These are phyloP conservation scores for Rhodomyrtus psidioides DNA, from an alignment of 441 rosid species.

Conservation along the genomic window DNA sequence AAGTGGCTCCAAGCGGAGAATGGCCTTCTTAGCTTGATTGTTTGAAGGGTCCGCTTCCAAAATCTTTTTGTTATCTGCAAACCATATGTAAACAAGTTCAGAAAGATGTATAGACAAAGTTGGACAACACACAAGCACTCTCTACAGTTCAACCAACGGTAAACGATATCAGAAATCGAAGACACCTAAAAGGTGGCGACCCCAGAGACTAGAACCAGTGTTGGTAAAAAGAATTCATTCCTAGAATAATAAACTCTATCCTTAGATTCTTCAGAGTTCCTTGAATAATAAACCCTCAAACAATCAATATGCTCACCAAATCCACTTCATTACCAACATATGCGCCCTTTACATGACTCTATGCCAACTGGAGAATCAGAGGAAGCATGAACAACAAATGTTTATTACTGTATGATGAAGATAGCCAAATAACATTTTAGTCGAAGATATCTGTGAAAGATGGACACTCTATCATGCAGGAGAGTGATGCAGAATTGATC, in stretches of 20 bases:
- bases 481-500: neutral
- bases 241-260: neutral
- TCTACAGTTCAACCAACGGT: neutral
- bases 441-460: neutral
- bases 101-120: neutral
- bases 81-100: slow-evolving; percentile 1
- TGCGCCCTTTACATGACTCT: neutral
- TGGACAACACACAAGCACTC: neutral
- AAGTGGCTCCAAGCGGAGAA: slow-evolving; percentile 63
- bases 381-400: neutral
- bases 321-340: neutral
- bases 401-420: neutral
- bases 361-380: neutral
- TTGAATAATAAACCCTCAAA: neutral
- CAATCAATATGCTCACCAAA: neutral
- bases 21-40: slow-evolving; percentile 58
- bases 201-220: neutral
- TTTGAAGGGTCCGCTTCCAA: slow-evolving; percentile 79
- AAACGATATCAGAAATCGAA: neutral
- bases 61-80: slow-evolving; percentile 72
- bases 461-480: neutral
- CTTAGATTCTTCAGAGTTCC: neutral
- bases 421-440: neutral
- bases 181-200: neutral
- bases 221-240: neutral